These are phyloP conservation scores for Didymella segeticola DNA, from an alignment of 2,329 filamentous ascomycete species.

Conservation along the genomic window DNA sequence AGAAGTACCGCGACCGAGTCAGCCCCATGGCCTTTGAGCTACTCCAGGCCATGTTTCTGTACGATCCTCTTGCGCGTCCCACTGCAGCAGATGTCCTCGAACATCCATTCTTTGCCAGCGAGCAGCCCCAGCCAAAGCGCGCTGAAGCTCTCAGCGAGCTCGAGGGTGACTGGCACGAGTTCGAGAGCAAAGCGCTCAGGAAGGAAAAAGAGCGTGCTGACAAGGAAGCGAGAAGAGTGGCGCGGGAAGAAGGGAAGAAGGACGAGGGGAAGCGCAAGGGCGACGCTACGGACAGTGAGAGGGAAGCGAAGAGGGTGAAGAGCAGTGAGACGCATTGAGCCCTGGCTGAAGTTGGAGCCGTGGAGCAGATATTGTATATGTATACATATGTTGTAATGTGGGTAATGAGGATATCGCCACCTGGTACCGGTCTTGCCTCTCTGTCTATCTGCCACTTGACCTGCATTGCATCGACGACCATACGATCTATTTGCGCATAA, in stretches of 20 bases:
- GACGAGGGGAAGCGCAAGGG: constrained; percentile 45
- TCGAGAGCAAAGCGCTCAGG: constrained; percentile 92
- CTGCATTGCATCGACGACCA: too few relatives aligned
- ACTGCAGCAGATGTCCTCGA: constrained; percentile 82
- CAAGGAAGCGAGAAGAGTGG: constrained; percentile 58
- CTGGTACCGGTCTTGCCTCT: too few relatives aligned
- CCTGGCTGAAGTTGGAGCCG: too few relatives aligned
- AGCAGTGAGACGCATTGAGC: constrained; percentile 26
- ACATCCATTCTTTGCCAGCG: constrained; percentile 85
- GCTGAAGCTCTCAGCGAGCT: constrained; percentile 82
- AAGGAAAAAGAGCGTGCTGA: constrained; percentile 82
- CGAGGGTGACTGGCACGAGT: constrained; percentile 97
- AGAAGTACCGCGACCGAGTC: constrained; percentile 79
- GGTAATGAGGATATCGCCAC: not conserved
- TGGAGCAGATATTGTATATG: not conserved
- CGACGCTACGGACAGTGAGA: constrained; percentile 38
- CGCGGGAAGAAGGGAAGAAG: constrained; percentile 40
- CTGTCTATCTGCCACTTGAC: too few relatives aligned
- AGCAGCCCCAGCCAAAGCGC: constrained; percentile 78
- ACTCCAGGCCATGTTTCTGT: constrained; percentile 82
- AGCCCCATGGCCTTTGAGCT: constrained; percentile 84
- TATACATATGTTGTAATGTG: not conserved
- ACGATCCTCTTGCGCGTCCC: constrained; percentile 84
- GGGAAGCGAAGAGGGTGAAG: constrained; percentile 43
- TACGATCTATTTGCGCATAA: too few relatives aligned